Evolutionary conservation across 2,329 filamentous ascomycete genomes (phyloP).

Genomic region (Fusarium chuoi): DNA sequence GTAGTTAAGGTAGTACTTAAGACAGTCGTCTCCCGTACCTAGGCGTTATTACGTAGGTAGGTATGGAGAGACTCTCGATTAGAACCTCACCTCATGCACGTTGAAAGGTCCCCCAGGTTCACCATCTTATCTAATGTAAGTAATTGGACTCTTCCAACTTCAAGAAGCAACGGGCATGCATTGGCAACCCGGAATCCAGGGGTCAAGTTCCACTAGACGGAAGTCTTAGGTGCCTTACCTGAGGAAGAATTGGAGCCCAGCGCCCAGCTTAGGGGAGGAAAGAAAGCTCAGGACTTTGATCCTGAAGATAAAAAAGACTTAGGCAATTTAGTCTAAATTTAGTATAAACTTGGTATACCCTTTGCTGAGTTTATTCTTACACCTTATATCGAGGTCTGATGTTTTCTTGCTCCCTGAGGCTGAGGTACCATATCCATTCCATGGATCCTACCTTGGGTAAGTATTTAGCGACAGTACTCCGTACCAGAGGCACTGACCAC

Average conservation of each 20-base stretch:
- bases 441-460: neutral
- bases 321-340: too few relatives aligned
- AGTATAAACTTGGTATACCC: neutral
- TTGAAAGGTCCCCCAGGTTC: conserved; percentile 9
- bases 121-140: conserved; percentile 12
- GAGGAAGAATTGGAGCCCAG: conserved; percentile 28
- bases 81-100: conserved; percentile 7
- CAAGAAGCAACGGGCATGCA: conserved; percentile 5
- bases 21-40: neutral
- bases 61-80: neutral
- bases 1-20: neutral
- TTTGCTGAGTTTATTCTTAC: neutral
- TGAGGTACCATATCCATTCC: neutral
- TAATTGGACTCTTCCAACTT: conserved; percentile 12
- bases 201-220: conserved; percentile 10
- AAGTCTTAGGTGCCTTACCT: conserved; percentile 33
- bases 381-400: neutral
- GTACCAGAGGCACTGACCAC: conserved; percentile 16
- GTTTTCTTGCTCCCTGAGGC: neutral
- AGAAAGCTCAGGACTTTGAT: neutral
- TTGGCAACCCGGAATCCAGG: conserved; percentile 18
- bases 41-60: neutral
- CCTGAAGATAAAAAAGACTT: neutral
- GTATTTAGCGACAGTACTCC: neutral
- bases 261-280: neutral